Evolutionary conservation across 2,329 filamentous ascomycete genomes (phyloP), one percentile per base, ranked within the genome.

Genomic region (Rutstroemia sp.): DNA sequence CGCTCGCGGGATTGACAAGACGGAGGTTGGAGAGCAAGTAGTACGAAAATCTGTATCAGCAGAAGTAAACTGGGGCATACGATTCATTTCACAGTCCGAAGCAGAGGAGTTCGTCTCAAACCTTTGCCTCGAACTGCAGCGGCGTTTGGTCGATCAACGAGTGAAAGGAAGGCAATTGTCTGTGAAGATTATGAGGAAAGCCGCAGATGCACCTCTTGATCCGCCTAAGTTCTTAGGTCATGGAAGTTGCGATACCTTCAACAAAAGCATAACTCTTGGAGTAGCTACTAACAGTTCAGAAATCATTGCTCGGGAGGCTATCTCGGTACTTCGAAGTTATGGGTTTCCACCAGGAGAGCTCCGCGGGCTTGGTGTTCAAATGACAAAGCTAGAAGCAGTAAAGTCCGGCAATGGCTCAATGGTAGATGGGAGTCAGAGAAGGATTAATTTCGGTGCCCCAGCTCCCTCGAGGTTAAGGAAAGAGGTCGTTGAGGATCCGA

Each of bases 11-110:
- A 89, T 97, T 49, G 94, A 99, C 71, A 80, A 78, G 50, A 78
- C 83, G 1, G 90, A 96, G 70, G 89, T 97, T 5, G 92, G 92
- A 34, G 88, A 92, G 57, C 88, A 95, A 66, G 82, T 87, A 0
- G 77, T 89, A 16, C 84, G 94, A 54, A 99, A 97, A 68, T 97
- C 92, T 0, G 90, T 99, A 0, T 97, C 94, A 2, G 92, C 92
- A 1, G 94, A 99, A 69, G 90, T 99, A 60, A 99, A 94, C 65
- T 99, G 94, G 94, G 94, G 95, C 2, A 95, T 99, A 56, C 85
- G 94, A 5, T 99, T 99, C 68, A 83, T 94, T 63, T 95, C 81
- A 58, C 90, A 96, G 67, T 79, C 82, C n/a, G 92, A 99, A 71
- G 92, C 91, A 0, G 92, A 97, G 58, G 89, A 95, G 61, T 99